A percentile compares a stretch with the other conserved stretches of the same genome.
Evolutionary conservation across 495 filamentous ascomycete genomes (phyloP).

Genomic region (Viridothelium virens): DNA sequence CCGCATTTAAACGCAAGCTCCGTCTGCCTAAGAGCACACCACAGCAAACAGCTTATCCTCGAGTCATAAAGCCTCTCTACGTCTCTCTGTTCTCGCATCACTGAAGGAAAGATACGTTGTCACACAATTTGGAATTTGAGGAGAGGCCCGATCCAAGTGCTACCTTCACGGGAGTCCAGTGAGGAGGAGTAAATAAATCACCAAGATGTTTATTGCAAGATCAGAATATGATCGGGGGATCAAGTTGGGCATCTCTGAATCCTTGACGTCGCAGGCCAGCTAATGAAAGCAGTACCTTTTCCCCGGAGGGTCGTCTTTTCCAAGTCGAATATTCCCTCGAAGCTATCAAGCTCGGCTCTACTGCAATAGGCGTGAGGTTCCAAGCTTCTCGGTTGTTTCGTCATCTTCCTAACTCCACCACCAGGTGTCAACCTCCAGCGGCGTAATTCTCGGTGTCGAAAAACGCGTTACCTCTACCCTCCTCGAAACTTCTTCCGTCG

Average conservation of each 20-base stretch:
- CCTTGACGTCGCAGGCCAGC: constrained; percentile 7
- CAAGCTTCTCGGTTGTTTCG: constrained; percentile 11
- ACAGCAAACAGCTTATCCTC: not conserved
- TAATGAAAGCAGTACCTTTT: constrained; percentile 76
- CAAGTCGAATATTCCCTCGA: constrained; percentile 99
- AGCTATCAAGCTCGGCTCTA: constrained; percentile 98
- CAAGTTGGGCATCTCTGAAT: constrained; percentile 59
- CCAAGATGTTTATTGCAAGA: constrained; percentile 97
- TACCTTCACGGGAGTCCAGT: not conserved
- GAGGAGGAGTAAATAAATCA: not conserved
- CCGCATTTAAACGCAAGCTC: constrained; percentile 16
- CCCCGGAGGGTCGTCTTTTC: constrained; percentile 97
- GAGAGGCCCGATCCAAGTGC: not conserved
- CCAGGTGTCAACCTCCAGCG: constrained; percentile 80
- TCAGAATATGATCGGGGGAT: constrained; percentile 99
- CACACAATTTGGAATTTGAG: no score
- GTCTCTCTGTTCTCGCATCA: constrained; percentile 14
- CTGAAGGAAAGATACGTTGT: no score
- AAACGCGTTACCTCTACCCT: constrained; percentile 97
- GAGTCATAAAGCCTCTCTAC: not conserved
- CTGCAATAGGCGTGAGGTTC: constrained; percentile 81
- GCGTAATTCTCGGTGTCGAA: constrained; percentile 93
- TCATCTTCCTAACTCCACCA: constrained; percentile 14
- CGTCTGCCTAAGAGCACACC: constrained; percentile 10
- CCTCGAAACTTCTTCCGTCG: constrained; percentile 91